A percentile compares a stretch with the other conserved stretches of the same genome.
Conservation (phyloP, 352 stramenopile genomes). For the Phytopythium sindhum region DNA sequence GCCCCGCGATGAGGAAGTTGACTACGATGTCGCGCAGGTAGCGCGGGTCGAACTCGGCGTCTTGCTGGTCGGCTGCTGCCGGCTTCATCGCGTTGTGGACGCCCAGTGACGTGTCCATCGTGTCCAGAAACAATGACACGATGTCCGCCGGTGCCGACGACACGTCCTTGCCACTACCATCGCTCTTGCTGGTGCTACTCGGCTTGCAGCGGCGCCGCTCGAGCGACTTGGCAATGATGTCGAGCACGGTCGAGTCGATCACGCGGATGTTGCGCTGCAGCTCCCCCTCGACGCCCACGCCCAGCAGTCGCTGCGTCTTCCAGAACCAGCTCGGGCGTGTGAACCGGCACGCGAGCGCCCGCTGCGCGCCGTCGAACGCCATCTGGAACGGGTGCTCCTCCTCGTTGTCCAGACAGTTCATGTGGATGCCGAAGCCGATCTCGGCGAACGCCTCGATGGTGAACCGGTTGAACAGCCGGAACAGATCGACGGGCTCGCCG, state of each 20-base stretch:
- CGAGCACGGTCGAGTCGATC: slow-evolving; percentile 35
- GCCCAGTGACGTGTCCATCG: slow-evolving; percentile 26
- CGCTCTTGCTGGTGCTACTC: not conserved
- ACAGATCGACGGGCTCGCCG: slow-evolving; percentile 29
- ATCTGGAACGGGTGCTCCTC: slow-evolving; percentile 44
- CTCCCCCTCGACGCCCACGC: slow-evolving; percentile 27
- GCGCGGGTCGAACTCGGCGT: slow-evolving; percentile 18
- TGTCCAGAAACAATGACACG: slow-evolving; percentile 30
- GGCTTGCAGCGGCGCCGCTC: not conserved
- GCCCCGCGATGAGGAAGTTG: slow-evolving; percentile 75
- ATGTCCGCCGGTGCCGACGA: slow-evolving; percentile 8
- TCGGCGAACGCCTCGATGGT: slow-evolving; percentile 67
- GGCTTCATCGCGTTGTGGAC: slow-evolving; percentile 10
- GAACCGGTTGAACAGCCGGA: slow-evolving; percentile 42
- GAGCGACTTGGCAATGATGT: slow-evolving; percentile 41
- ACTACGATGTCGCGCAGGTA: slow-evolving; percentile 77
- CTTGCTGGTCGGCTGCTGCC: not conserved
- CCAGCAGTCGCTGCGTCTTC: slow-evolving; percentile 35
- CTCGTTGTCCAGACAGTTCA: slow-evolving; percentile 28
- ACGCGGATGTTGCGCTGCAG: slow-evolving; percentile 26
- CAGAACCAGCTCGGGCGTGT: slow-evolving; percentile 34
- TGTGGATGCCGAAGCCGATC: slow-evolving; percentile 61
- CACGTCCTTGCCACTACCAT: not conserved
- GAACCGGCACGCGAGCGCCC: slow-evolving; percentile 33
- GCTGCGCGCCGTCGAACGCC: slow-evolving; percentile 47